Percentiles rank a stretch among this genome's conserved stretches.
Evolutionary conservation across 106 monocot species (phyloP).

Genomic region (Hemerocallis citrina): DNA sequence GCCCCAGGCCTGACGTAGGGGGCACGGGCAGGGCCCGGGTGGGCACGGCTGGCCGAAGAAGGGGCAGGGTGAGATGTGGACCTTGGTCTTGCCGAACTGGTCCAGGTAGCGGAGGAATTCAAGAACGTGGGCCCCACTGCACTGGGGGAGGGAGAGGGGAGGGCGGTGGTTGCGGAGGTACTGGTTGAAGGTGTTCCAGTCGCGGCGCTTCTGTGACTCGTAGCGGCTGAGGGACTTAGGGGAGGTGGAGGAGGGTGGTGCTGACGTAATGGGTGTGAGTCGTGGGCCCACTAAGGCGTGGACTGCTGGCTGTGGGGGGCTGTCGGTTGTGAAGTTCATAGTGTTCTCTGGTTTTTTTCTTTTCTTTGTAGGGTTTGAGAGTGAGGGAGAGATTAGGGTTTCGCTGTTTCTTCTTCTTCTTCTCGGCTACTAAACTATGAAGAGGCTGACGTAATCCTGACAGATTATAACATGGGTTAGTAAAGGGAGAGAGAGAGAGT

Average conservation of each 20-base stretch:
- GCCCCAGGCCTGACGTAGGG: constrained; percentile 62
- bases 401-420: too few species aligned
- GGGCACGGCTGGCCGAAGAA: constrained; percentile 65
- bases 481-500: too few species aligned
- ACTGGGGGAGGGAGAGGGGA: constrained; percentile 38
- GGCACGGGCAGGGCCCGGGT: constrained; percentile 58
- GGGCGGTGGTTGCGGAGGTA: constrained; percentile 59
- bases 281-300: not conserved
- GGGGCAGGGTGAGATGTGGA: constrained; percentile 46
- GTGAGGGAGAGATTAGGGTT: too few species aligned
- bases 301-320: too few species aligned
- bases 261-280: not conserved
- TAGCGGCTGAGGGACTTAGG: constrained; percentile 38
- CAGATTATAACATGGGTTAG: too few species aligned
- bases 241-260: constrained; percentile 7
- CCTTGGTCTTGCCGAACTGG: constrained; percentile 74
- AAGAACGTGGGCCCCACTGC: constrained; percentile 68
- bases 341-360: too few species aligned
- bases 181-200: constrained; percentile 71
- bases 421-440: too few species aligned
- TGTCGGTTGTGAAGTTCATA: too few species aligned
- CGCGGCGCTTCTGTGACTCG: constrained; percentile 62
- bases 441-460: too few species aligned
- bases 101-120: constrained; percentile 69
- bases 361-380: too few species aligned